Evolutionary conservation across 352 stramenopile species (phyloP).

Genomic region (Thraustochytrium striatum): DNA sequence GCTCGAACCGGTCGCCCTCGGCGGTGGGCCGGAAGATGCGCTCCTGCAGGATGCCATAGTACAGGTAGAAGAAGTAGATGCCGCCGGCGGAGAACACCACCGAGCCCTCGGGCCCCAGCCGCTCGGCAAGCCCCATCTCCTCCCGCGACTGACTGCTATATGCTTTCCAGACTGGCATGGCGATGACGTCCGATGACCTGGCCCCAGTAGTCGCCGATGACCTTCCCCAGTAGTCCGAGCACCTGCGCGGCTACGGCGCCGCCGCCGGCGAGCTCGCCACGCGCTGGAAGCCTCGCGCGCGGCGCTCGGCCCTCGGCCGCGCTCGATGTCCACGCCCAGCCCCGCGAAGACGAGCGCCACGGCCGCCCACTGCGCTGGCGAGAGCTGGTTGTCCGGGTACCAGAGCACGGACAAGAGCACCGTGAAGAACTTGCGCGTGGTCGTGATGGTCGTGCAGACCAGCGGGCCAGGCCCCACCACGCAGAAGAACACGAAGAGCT

Average conservation of each 20-base stretch:
- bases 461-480: conserved; percentile 96
- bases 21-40: conserved; percentile 34
- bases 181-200: too few relatives aligned
- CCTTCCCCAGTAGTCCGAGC: too few relatives aligned
- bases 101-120: conserved; percentile 6
- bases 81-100: conserved; percentile 1
- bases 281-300: too few relatives aligned
- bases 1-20: conserved; percentile 73
- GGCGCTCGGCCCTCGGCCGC: too few relatives aligned
- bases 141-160: too few relatives aligned
- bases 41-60: conserved; percentile 49
- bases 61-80: conserved; percentile 42
- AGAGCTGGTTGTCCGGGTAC: conserved; percentile 11
- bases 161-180: too few relatives aligned
- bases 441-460: conserved; percentile 92
- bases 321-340: conserved; percentile 48
- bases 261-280: too few relatives aligned
- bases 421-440: conserved; percentile 99
- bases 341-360: conserved; percentile 78
- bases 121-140: too few relatives aligned
- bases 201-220: too few relatives aligned
- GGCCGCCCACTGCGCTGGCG: conserved; percentile 64
- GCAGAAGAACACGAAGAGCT: conserved; percentile 99
- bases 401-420: conserved; percentile 92
- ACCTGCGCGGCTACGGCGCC: too few relatives aligned